Evolutionary conservation across 192 early-diverging fungal species (phyloP).

Genomic region (Cetraspora pellucida): DNA sequence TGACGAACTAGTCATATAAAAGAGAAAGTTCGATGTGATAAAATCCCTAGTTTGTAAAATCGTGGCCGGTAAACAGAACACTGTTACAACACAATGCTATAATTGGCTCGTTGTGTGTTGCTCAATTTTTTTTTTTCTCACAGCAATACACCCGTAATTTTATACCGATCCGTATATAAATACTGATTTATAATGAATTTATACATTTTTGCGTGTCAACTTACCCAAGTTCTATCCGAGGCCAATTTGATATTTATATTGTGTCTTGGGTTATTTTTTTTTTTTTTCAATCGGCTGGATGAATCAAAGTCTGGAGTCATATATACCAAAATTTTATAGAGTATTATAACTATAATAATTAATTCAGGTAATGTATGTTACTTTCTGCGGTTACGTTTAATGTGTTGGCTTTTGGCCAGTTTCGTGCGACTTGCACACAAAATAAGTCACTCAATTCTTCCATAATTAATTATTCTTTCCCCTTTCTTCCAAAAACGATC

Average conservation of each 20-base stretch:
- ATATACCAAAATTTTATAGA: neutral
- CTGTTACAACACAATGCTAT: no score
- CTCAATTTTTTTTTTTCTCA: no score
- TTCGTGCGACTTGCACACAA: conserved; percentile 27
- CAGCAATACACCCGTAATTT: no score
- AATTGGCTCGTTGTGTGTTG: no score
- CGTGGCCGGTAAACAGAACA: no score
- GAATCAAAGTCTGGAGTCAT: conserved; percentile 3
- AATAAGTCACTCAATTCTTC: conserved; percentile 24
- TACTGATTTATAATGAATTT: neutral
- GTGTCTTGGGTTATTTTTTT: neutral
- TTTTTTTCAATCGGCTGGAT: neutral
- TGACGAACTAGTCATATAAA: neutral
- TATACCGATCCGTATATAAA: no score
- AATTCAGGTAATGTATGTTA: neutral
- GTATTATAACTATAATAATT: neutral
- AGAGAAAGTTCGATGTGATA: conserved; percentile 4
- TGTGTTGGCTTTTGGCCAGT: neutral
- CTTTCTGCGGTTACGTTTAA: conserved; percentile 12
- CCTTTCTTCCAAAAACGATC: conserved; percentile 25
- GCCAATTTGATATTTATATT: neutral
- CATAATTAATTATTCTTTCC: conserved; percentile 16
- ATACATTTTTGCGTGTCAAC: neutral
- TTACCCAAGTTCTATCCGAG: conserved; percentile 7
- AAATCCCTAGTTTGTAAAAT: conserved; percentile 8